A percentile compares a stretch with the other conserved stretches of the same genome.
Conservation (phyloP, 2,329 filamentous ascomycete species). For the Colletotrichum coccodes region DNA sequence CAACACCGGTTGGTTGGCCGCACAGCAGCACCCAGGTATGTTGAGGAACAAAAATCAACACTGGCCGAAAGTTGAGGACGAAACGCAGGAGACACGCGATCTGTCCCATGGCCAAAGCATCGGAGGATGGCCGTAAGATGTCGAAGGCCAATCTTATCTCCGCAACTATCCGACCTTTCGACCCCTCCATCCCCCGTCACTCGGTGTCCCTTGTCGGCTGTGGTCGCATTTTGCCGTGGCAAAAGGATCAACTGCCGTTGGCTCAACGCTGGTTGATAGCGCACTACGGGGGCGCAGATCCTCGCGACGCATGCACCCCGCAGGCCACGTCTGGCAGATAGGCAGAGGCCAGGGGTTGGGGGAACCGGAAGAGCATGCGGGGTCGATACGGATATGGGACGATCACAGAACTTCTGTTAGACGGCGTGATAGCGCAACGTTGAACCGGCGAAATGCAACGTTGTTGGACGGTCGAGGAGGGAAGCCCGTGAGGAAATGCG, state of each 20-base stretch:
- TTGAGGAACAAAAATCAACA: background rate
- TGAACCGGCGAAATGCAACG: slow-evolving; percentile 23
- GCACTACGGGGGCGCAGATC: slow-evolving; percentile 19
- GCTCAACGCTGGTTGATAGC: slow-evolving; percentile 14
- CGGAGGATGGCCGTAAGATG: background rate
- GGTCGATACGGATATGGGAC: slow-evolving; percentile 18
- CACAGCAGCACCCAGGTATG: background rate
- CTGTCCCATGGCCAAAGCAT: background rate
- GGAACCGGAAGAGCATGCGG: slow-evolving; percentile 1
- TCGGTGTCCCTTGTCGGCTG: background rate
- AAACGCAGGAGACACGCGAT: background rate
- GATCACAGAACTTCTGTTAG: slow-evolving; percentile 11
- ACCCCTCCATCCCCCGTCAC: background rate
- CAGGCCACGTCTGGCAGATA: slow-evolving; percentile 24
- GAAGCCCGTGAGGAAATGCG: slow-evolving; percentile 1
- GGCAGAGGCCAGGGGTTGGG: background rate
- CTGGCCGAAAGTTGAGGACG: background rate
- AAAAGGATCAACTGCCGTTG: slow-evolving; percentile 18
- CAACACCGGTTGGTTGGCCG: background rate
- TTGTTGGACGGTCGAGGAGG: slow-evolving; percentile 7
- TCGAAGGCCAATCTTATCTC: background rate
- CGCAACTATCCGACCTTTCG: background rate
- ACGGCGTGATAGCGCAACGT: slow-evolving; percentile 22
- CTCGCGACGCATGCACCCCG: slow-evolving; percentile 23
- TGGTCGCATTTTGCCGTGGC: background rate